Percentiles rank a stretch among this genome's conserved stretches.
These are phyloP conservation scores for Lactifluus echinatus DNA, from an alignment of 768 basidiomycete genomes.

Conservation along the genomic window DNA sequence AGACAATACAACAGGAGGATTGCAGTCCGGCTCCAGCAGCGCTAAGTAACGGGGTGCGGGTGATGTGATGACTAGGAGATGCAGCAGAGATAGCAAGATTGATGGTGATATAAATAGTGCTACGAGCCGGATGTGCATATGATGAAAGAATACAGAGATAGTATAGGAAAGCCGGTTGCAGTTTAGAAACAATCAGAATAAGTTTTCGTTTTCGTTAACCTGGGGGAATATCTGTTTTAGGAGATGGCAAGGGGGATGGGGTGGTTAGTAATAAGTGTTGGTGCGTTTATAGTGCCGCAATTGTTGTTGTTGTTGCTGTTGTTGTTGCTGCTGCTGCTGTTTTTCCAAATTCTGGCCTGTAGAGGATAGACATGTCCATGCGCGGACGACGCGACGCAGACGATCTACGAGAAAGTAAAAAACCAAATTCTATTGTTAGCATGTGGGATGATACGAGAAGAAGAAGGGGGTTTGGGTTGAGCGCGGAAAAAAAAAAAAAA, in stretches of 20 bases:
- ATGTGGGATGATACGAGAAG: not conserved
- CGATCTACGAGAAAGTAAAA: not conserved
- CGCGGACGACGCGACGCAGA: slow-evolving; percentile 11
- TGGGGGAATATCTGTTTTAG: not conserved
- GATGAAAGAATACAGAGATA: slow-evolving; percentile 1
- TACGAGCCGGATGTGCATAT: slow-evolving; percentile 12
- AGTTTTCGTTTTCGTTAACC: slow-evolving; percentile 1
- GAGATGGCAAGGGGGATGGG: not conserved
- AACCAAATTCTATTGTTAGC: not conserved
- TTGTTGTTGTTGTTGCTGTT: not conserved
- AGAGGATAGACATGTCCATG: slow-evolving; percentile 11
- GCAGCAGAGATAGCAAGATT: slow-evolving; percentile 7
- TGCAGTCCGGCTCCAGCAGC: not conserved
- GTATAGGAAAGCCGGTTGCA: not conserved
- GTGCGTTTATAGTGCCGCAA: not conserved
- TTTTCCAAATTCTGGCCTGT: not conserved
- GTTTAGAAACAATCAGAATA: not conserved
- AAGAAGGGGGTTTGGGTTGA: too few species aligned
- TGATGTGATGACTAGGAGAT: not conserved
- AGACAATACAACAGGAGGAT: not conserved
- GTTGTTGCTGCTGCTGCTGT: not conserved
- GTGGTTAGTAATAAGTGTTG: slow-evolving; percentile 3
- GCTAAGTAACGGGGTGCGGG: not conserved
- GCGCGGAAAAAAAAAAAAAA: not conserved
- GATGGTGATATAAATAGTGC: slow-evolving; percentile 17